Evolutionary conservation across 1,284 basidiomycete species (phyloP).

Genomic region (Ustilago crameri): DNA sequence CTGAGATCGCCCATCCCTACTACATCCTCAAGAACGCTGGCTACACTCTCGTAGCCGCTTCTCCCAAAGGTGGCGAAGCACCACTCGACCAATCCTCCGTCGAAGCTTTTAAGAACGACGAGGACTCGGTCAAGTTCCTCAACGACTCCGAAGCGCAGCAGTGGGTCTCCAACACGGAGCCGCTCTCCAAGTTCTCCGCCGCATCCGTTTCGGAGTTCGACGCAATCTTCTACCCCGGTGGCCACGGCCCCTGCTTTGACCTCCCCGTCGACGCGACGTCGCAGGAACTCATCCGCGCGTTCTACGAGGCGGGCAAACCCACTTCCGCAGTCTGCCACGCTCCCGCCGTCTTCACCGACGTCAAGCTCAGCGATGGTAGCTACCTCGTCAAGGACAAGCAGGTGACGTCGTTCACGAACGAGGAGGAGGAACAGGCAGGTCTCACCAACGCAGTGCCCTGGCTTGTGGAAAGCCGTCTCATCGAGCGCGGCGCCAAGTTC

Average conservation of each 20-base stretch:
- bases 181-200: slow-evolving; percentile 74
- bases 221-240: slow-evolving; percentile 82
- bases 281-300: slow-evolving; percentile 48
- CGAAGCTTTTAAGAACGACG: slow-evolving; percentile 73
- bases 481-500: slow-evolving; percentile 76
- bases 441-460: slow-evolving; percentile 74
- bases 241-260: slow-evolving; percentile 67
- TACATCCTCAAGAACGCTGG: slow-evolving; percentile 74
- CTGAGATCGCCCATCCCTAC: slow-evolving; percentile 81
- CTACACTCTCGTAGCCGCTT: slow-evolving; percentile 76
- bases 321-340: slow-evolving; percentile 60
- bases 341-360: slow-evolving; percentile 56
- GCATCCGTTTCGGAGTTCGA: slow-evolving; percentile 73
- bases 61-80: slow-evolving; percentile 78
- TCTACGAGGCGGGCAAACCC: slow-evolving; percentile 57
- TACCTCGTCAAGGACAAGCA: slow-evolving; percentile 72
- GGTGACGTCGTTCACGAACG: slow-evolving; percentile 78
- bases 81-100: slow-evolving; percentile 77
- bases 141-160: slow-evolving; percentile 73
- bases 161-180: slow-evolving; percentile 74
- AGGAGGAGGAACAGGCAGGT: slow-evolving; percentile 74
- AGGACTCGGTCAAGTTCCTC: slow-evolving; percentile 75
- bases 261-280: slow-evolving; percentile 52
- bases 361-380: slow-evolving; percentile 56
- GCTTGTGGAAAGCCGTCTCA: slow-evolving; percentile 76